Evolutionary conservation across 2,329 filamentous ascomycete species (phyloP).

Genomic region (Sporothrix globosa): DNA sequence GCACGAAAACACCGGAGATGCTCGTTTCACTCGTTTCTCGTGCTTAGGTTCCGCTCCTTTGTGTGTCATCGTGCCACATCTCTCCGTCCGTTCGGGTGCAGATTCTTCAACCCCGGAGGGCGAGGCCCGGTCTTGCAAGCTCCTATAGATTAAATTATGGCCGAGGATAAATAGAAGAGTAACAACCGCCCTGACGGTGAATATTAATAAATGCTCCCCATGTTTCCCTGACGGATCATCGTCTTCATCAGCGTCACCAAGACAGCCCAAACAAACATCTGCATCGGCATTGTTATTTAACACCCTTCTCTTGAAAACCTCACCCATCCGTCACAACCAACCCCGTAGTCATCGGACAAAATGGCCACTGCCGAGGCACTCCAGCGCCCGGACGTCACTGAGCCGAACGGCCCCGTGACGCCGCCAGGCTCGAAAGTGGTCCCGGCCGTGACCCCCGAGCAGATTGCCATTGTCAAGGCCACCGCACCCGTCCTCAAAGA

Average conservation of each 20-base stretch:
- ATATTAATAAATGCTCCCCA: not conserved
- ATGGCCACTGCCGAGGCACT: conserved; percentile 11
- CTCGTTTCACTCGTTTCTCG: not conserved
- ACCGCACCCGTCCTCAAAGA: conserved; percentile 72
- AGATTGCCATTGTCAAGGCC: conserved; percentile 73
- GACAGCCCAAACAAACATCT: not conserved
- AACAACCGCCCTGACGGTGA: not conserved
- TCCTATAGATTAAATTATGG: not conserved
- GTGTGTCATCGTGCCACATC: conserved; percentile 22
- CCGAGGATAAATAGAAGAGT: conserved; percentile 26
- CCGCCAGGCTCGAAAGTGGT: not conserved
- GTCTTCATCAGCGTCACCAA: not conserved
- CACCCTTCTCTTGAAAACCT: too few relatives aligned
- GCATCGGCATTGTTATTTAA: too few relatives aligned
- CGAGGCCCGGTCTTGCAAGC: not conserved
- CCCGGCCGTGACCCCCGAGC: conserved; percentile 59
- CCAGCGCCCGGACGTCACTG: not conserved
- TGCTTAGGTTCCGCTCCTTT: not conserved
- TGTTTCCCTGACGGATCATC: not conserved
- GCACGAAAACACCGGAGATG: conserved; percentile 32
- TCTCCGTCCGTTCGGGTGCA: not conserved
- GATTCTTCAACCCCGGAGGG: conserved; percentile 7
- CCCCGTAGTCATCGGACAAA: too few relatives aligned
- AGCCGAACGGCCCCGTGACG: not conserved
- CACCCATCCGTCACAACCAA: too few relatives aligned